Conservation (phyloP, 2,329 filamentous ascomycete genomes). For the Alternaria triticina region DNA sequence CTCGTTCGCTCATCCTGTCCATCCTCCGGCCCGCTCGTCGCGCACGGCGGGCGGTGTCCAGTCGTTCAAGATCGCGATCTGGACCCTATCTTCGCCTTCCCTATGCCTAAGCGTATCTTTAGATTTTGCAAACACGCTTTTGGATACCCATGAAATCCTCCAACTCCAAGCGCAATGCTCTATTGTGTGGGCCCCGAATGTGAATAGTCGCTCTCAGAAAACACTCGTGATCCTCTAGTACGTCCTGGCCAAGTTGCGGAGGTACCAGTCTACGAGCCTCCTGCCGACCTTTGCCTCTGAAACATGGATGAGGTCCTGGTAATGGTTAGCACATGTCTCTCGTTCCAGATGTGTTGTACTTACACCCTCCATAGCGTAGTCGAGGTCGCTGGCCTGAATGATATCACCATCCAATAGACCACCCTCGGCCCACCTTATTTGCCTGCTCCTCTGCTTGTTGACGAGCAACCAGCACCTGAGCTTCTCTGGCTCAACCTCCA, state of each 20-base stretch:
- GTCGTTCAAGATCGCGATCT: conserved; percentile 12
- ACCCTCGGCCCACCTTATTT: conserved; percentile 91
- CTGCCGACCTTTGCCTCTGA: conserved; percentile 98
- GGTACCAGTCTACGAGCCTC: conserved; percentile 98
- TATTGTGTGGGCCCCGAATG: conserved; percentile 25
- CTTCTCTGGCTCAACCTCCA: conserved; percentile 96
- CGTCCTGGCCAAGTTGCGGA: conserved; percentile 92
- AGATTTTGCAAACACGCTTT: conserved; percentile 37
- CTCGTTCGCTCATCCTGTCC: conserved; percentile 16
- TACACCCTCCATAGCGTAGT: conserved; percentile 95
- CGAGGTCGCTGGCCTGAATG: conserved; percentile 91
- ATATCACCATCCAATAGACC: conserved; percentile 90
- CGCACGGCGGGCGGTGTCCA: conserved; percentile 13
- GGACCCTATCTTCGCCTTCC: conserved; percentile 18
- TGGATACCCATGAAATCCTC: conserved; percentile 34
- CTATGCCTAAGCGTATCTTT: conserved; percentile 14
- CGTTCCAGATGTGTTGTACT: conserved; percentile 50
- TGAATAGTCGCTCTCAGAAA: conserved; percentile 9
- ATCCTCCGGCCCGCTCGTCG: conserved; percentile 18
- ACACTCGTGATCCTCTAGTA: conserved; percentile 65
- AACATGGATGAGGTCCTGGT: conserved; percentile 92
- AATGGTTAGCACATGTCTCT: conserved; percentile 26
- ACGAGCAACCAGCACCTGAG: conserved; percentile 91
- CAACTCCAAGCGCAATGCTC: conserved; percentile 48
- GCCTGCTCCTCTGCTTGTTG: conserved; percentile 98